These are phyloP conservation scores for Xylaria sp. DNA, from an alignment of 2,329 filamentous ascomycete genomes.

Conservation along the genomic window DNA sequence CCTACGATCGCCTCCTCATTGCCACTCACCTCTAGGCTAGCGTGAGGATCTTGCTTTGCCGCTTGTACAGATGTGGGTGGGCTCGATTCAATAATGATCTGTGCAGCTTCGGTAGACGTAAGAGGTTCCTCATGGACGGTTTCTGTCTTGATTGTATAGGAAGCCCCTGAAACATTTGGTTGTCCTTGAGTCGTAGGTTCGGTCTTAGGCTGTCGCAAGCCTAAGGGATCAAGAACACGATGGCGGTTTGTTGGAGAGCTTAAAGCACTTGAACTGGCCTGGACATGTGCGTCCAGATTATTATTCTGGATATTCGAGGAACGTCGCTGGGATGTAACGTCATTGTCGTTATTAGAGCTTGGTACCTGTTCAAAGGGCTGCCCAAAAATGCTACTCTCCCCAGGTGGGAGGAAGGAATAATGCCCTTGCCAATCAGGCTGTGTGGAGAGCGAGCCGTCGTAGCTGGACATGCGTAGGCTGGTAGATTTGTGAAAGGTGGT, in stretches of 20 bases:
- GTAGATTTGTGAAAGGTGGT: constrained; percentile 58
- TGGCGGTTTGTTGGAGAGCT: constrained; percentile 53
- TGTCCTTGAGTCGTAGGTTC: constrained; percentile 54
- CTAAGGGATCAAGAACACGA: constrained; percentile 55
- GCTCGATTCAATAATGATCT: constrained; percentile 55
- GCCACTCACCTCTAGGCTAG: constrained; percentile 49
- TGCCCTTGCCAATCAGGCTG: constrained; percentile 68
- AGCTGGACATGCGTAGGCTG: constrained; percentile 68
- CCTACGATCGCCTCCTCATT: constrained; percentile 54
- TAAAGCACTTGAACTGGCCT: constrained; percentile 55
- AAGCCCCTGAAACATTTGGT: constrained; percentile 48
- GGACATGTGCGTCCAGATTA: constrained; percentile 72
- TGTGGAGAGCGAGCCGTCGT: constrained; percentile 63
- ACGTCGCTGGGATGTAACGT: constrained; percentile 51
- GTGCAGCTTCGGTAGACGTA: constrained; percentile 54
- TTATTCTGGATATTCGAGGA: constrained; percentile 52
- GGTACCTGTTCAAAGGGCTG: constrained; percentile 58
- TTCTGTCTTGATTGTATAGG: constrained; percentile 55
- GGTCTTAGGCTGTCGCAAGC: constrained; percentile 55
- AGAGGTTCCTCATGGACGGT: constrained; percentile 54
- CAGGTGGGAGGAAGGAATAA: constrained; percentile 62
- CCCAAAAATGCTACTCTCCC: constrained; percentile 58
- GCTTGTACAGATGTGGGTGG: constrained; percentile 55
- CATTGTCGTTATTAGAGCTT: constrained; percentile 51
- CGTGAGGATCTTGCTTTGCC: constrained; percentile 51